Evolutionary conservation across 2,329 filamentous ascomycete genomes (phyloP).

Genomic region (Annulohypoxylon truncatum): DNA sequence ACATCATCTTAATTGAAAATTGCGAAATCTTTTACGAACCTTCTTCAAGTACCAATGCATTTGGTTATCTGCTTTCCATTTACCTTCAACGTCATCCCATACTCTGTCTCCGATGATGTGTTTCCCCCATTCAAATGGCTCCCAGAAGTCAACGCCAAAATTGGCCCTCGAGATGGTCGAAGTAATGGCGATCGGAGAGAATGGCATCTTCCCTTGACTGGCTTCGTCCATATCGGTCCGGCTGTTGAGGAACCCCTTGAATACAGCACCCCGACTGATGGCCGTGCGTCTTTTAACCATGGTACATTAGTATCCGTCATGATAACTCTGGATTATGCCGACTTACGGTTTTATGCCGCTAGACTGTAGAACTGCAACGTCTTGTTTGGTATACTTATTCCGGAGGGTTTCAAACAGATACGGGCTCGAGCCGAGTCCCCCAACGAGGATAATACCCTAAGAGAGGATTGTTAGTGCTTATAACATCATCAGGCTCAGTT

Average conservation of each 20-base stretch:
- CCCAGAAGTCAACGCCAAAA: not conserved
- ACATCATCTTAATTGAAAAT: not conserved
- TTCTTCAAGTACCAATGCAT: conserved; percentile 11
- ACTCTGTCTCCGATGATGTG: not conserved
- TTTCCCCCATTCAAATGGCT: not conserved
- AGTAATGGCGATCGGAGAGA: not conserved
- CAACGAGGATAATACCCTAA: conserved; percentile 38
- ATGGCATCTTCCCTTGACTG: not conserved
- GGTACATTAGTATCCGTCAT: not conserved
- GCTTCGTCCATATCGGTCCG: not conserved
- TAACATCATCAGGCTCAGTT: not conserved
- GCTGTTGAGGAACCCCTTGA: conserved; percentile 17
- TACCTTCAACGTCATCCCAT: not conserved
- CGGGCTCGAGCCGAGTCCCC: conserved; percentile 34
- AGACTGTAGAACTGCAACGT: not conserved
- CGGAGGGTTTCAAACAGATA: conserved; percentile 26
- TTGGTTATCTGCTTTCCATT: not conserved
- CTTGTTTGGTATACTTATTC: not conserved
- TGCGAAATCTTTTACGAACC: not conserved
- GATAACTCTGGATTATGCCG: not conserved
- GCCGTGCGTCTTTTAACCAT: conserved; percentile 31
- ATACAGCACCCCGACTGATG: conserved; percentile 36
- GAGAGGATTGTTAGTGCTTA: not conserved
- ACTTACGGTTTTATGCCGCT: conserved; percentile 7
- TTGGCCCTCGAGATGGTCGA: conserved; percentile 7